Percentiles rank a stretch among this genome's conserved stretches.
phyloP scores from a whole-genome alignment of 257 asterid species.

The Solanum sejunctum region DNA sequence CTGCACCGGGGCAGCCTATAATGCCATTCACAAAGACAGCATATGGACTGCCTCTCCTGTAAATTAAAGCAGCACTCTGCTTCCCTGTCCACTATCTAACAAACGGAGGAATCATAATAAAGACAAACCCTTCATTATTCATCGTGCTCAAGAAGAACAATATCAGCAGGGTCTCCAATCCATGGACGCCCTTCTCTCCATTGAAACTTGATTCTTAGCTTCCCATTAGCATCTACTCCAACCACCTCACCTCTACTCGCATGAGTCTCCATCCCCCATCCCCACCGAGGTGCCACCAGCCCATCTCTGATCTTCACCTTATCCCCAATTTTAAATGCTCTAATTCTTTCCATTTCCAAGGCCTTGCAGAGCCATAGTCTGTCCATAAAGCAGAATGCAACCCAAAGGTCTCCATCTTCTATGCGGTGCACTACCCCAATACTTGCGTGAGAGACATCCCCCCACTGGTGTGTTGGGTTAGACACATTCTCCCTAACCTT shows the following conservation, averaged over 20 bases:
- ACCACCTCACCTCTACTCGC: slow-evolving; percentile 87
- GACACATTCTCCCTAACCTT: slow-evolving; percentile 46
- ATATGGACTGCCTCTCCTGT: background rate
- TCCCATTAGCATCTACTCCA: slow-evolving; percentile 93
- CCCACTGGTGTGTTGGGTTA: slow-evolving; percentile 87
- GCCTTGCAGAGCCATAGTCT: slow-evolving; percentile 84
- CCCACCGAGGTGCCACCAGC: slow-evolving; percentile 86
- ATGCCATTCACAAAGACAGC: background rate
- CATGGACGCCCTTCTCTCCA: slow-evolving; percentile 96
- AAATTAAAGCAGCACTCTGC: background rate
- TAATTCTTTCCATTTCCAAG: slow-evolving; percentile 56
- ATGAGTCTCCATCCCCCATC: slow-evolving; percentile 99
- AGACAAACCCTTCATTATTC: background rate
- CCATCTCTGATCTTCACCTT: slow-evolving; percentile 75
- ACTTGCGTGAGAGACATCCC: slow-evolving; percentile 58
- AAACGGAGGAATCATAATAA: background rate
- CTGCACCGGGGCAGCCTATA: background rate
- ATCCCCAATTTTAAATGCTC: slow-evolving; percentile 64
- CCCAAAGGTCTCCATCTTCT: slow-evolving; percentile 79
- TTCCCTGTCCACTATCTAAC: background rate
- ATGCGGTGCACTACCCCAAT: slow-evolving; percentile 88
- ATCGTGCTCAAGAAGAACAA: slow-evolving; percentile 45
- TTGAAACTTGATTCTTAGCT: slow-evolving; percentile 76
- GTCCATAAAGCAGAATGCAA: slow-evolving; percentile 85
- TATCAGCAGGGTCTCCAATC: slow-evolving; percentile 98